Evolutionary conservation across 805 yeast species (phyloP), one percentile per base, ranked within the genome.

Genomic region (Candida boleticola): DNA sequence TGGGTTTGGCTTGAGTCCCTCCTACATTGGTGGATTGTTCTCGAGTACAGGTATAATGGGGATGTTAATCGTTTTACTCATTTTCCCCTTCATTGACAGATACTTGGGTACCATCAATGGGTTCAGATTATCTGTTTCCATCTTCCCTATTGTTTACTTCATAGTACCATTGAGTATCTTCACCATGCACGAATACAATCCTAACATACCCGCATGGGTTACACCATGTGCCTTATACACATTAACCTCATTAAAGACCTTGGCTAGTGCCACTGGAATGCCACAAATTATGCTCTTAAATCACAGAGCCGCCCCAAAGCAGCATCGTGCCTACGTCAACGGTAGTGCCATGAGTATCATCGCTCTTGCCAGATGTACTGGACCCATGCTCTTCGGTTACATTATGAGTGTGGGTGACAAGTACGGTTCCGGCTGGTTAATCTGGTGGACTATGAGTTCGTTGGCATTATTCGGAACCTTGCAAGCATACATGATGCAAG

Each of bases 21-120:
- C 58, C 19, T 54, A 51, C 36, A 67, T 66, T 41, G 72, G 72
- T 20, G 61, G 58, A 5, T 53, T 66, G 14, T 53, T 67, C 29
- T 63, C 69, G 2, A 52, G 61, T 9, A 64, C 72, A 1, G 73
- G 73, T 1, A 45, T 67, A 21, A 50, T 58, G 47, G 73, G 73
- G 5, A 62, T 64, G 48, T 25, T 64, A 23, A 61, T 62, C 26
- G 52, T 63, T 7, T 42, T 63, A 14, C 30, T 58, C 14, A 41
- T 64, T 0, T 67, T 66, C 47, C 73, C 73, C 1, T 49, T 46
- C 36, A 47, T 67, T 37, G 73, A 67, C 39, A 43, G 66, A 5
- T 44, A 49, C 9, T 56, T 66, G 38, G 64, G 67, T 5, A 60
- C 67, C 9, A 49, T 61, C 32, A 41, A 46, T 14, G 64, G 66